Conservation (phyloP, 768 basidiomycete genomes). For the Russula foetens region DNA sequence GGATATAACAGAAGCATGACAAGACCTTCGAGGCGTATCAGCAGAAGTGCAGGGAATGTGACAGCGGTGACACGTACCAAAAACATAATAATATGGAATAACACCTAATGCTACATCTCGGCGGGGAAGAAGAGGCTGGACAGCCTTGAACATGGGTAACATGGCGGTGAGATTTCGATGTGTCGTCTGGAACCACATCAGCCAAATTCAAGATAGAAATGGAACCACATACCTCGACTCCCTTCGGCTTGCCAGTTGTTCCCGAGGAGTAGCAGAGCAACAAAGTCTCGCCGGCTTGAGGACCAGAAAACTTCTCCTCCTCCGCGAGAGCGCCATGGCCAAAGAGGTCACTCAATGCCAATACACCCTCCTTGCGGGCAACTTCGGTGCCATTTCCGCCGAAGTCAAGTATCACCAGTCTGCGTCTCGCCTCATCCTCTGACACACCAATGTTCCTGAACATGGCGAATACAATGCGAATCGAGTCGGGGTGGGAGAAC, state of each 20-base stretch:
- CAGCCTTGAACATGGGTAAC: conserved; percentile 39
- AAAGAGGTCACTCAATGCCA: conserved; percentile 39
- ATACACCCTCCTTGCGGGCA: conserved; percentile 27
- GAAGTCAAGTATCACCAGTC: conserved; percentile 47
- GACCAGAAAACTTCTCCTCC: conserved; percentile 50
- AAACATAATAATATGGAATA: conserved; percentile 53
- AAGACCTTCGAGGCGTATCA: conserved; percentile 33
- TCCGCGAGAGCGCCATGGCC: conserved; percentile 37
- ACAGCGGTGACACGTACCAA: conserved; percentile 28
- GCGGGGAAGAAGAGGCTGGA: conserved; percentile 33
- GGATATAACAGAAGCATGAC: conserved; percentile 59
- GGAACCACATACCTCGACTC: conserved; percentile 33
- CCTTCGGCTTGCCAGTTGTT: conserved; percentile 77
- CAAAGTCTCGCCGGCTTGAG: conserved; percentile 45
- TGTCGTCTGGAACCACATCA: conserved; percentile 38
- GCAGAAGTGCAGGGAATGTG: conserved; percentile 39
- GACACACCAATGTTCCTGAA: conserved; percentile 43
- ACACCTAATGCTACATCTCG: conserved; percentile 52
- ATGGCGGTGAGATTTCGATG: conserved; percentile 62
- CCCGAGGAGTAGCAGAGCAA: conserved; percentile 61
- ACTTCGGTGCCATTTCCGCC: not conserved
- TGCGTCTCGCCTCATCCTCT: conserved; percentile 38
- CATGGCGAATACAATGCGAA: conserved; percentile 48
- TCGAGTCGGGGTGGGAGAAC: conserved; percentile 54
- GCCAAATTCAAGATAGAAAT: not conserved